These are phyloP conservation scores for Alternaria burnsii DNA, from an alignment of 2,329 filamentous ascomycete genomes.

Conservation along the genomic window DNA sequence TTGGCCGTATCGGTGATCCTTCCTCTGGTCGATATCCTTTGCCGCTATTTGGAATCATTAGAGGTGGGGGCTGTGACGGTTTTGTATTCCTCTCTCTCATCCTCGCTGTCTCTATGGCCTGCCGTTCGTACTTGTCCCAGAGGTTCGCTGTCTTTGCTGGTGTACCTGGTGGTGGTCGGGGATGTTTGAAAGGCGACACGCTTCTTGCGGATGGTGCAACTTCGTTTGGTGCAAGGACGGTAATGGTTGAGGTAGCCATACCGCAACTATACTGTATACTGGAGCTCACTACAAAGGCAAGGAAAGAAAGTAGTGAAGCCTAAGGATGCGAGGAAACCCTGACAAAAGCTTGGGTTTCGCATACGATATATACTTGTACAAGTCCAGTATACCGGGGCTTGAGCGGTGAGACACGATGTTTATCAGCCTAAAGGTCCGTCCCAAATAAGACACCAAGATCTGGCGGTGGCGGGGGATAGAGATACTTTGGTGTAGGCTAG, in stretches of 20 bases:
- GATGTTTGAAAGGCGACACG: conserved; percentile 39
- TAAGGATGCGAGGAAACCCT: conserved; percentile 34
- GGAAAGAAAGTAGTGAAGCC: conserved; percentile 20
- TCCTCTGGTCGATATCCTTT: conserved; percentile 9
- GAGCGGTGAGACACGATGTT: conserved; percentile 48
- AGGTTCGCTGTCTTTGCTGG: conserved; percentile 41
- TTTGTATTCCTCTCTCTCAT: conserved; percentile 34
- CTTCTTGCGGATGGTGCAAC: conserved; percentile 35
- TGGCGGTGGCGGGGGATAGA: conserved; percentile 34
- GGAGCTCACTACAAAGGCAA: conserved; percentile 22
- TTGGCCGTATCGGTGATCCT: conserved; percentile 23
- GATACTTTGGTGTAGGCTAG: conserved; percentile 31
- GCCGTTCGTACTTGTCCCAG: conserved; percentile 49
- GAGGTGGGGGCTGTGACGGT: conserved; percentile 24
- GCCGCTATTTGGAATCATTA: conserved; percentile 33
- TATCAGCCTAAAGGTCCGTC: conserved; percentile 34
- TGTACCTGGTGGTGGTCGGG: conserved; percentile 37
- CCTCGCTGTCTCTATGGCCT: conserved; percentile 42
- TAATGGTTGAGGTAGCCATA: conserved; percentile 28
- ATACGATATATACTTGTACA: conserved; percentile 47
- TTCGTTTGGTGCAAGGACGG: conserved; percentile 31
- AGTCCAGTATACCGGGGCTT: conserved; percentile 32
- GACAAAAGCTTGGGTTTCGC: conserved; percentile 39
- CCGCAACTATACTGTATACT: conserved; percentile 6
- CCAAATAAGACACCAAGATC: conserved; percentile 23